Evolutionary conservation across 805 yeast species (phyloP).

Genomic region (Hanseniaspora guilliermondii): DNA sequence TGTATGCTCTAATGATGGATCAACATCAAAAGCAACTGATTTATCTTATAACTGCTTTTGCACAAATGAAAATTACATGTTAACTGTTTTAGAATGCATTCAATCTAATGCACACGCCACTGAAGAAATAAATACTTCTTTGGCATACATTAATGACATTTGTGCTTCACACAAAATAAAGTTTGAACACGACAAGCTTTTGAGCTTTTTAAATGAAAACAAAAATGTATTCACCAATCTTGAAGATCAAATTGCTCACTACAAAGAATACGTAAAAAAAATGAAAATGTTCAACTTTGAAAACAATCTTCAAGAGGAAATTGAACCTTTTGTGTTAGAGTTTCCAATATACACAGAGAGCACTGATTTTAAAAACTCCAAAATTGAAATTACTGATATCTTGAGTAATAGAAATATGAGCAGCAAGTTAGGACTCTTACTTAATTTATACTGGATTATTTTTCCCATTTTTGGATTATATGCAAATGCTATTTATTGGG

Average conservation of each 20-base stretch:
- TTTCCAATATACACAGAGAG: slow-evolving; percentile 24
- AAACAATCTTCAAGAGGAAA: slow-evolving; percentile 17
- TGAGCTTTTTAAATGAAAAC: slow-evolving; percentile 18
- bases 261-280: not conserved
- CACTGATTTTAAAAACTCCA: slow-evolving; percentile 21
- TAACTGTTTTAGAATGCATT: slow-evolving; percentile 29
- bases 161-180: slow-evolving; percentile 26
- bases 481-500: slow-evolving; percentile 27
- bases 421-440: slow-evolving; percentile 23
- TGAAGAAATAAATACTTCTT: slow-evolving; percentile 24
- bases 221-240: not conserved
- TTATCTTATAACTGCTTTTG: slow-evolving; percentile 29
- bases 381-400: slow-evolving; percentile 23
- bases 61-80: slow-evolving; percentile 26
- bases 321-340: slow-evolving; percentile 16
- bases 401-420: slow-evolving; percentile 24
- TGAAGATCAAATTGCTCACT: not conserved
- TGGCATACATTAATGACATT: slow-evolving; percentile 26
- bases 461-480: slow-evolving; percentile 21
- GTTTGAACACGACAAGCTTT: slow-evolving; percentile 24
- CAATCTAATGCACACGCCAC: slow-evolving; percentile 24
- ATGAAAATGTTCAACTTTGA: slow-evolving; percentile 21
- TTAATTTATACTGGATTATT: slow-evolving; percentile 28
- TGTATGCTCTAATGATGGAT: slow-evolving; percentile 20
- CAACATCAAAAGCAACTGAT: slow-evolving; percentile 20